Conservation (phyloP, 805 yeast genomes). For the Saccharomycopsis fodiens region DNA sequence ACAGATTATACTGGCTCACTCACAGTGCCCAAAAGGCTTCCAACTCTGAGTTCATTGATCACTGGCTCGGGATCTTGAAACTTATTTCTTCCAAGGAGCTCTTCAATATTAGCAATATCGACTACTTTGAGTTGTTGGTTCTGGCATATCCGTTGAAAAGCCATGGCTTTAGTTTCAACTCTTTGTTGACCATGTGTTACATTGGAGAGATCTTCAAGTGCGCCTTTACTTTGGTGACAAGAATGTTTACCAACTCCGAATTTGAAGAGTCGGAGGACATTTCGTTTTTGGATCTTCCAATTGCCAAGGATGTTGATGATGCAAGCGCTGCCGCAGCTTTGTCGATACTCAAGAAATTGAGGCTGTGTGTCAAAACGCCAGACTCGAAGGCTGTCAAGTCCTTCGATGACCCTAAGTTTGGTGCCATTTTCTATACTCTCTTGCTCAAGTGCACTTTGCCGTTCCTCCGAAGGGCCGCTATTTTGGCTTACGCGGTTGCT, state of each 20-base stretch:
- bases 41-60: conserved; percentile 20
- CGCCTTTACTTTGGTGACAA: conserved; percentile 22
- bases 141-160: conserved; percentile 42
- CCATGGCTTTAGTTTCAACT: conserved; percentile 37
- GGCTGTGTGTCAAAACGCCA: not conserved
- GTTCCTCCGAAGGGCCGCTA: conserved; percentile 54
- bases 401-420: conserved; percentile 25
- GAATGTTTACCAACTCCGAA: conserved; percentile 12
- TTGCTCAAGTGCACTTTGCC: conserved; percentile 51
- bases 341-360: conserved; percentile 1
- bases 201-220: conserved; percentile 47
- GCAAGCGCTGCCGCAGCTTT: conserved; percentile 21
- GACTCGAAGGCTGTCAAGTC: conserved; percentile 22
- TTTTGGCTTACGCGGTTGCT: conserved; percentile 46
- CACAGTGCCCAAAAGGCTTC: conserved; percentile 22
- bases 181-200: conserved; percentile 42
- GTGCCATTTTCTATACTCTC: conserved; percentile 43
- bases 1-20: conserved; percentile 25
- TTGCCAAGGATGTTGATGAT: conserved; percentile 24
- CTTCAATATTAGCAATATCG: conserved; percentile 33
- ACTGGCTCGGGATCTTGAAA: conserved; percentile 29
- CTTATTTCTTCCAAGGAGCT: conserved; percentile 30
- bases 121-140: conserved; percentile 47
- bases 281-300: conserved; percentile 21
- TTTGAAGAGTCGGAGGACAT: conserved; percentile 16